Evolutionary conservation across 1,284 basidiomycete genomes (phyloP), one percentile per base, ranked within the genome.

Genomic region (Rhodotorula sp.): DNA sequence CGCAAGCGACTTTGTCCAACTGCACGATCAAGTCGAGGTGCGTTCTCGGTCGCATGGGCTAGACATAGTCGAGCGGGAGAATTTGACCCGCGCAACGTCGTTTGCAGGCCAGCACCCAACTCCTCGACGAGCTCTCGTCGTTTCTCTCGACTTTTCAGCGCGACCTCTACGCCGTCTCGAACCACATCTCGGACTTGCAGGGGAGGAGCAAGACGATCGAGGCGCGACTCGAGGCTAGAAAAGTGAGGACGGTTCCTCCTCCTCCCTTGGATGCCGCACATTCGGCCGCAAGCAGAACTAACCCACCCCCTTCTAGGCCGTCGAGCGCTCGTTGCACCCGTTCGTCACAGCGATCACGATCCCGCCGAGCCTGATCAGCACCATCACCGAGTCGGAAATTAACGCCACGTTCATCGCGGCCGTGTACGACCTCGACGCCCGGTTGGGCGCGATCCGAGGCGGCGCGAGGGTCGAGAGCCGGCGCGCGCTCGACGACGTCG

Each of bases 121-220:
- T 97, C 56, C 84, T 98, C 60, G 88, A 91, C 75, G 92, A 92
- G 1, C 86, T 99, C 5, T 90, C 95, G 76, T 85, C 87, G 3
- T 98, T 98, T 81, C 86, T 98, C 16, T 93, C 93, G 3, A 96
- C 92, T 0, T 99, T 99, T 79, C 94, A 97, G 81, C 90, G 87
- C 76, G 95, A 99, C 82, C 85, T 99, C 8, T 91, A 91, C 5
- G 89, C 90, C 3, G 94, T 98, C 7, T 97, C 96, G 4, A 91
- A 92, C 0, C 95, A 99, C 80, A 97, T 99, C 80, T 90, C 92
- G 0, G 91, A 96, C 75, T 85, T 99, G 34, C 96, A 99, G 80
- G 86, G 88, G 72, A 87, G 92, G 52, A 95, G 92, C 79, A 90
- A 91, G 75, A 89, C 90, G 61, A 96, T 99, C 62, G 95, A 97